Base-by-base conservation (phyloP, 176 grass and related monocot species). In the Paspalum vaginatum region DNA sequence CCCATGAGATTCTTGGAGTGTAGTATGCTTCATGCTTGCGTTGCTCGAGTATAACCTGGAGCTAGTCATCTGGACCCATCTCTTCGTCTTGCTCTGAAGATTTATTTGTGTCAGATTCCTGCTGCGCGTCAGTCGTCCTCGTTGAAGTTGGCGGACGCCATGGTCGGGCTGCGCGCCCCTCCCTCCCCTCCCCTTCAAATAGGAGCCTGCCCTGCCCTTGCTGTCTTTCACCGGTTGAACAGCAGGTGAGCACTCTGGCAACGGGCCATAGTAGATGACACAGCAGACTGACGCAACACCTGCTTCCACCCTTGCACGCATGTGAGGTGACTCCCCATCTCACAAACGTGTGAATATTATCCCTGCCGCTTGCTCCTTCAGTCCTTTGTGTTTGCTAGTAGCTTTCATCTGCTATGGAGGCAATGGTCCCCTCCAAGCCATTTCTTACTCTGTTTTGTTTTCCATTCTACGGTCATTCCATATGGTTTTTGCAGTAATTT, bases 31-130 rank as follows among this genome's bases (percentile, higher is more conserved):
- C n/a, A 38, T 9, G 68, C n/a, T 58, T 45, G 11, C 41, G 68
- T 75, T 75, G 79, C 62, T 72, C 1, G 0, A 76, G 26, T n/a
- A n/a, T 44, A 72, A 61, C 80, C 77, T 83, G 71, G 86, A 86
- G 68, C 65, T 52, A 61, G 27, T 61, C 58, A 27, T 99, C 97
- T 10, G 93, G 93, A 74, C 96, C 96, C 97, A 95, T 99, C 81
- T 96, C 90, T 77, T 99, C 92, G 4, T 96, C 97, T 76, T 95
- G 88, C 41, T 95, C 97, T 0, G 80, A 83, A 26, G 82, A 82
- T 91, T 86, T 87, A 84, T 79, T 99, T 8, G 21, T 91, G 62
- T 95, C 90, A 69, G 93, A 91, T 75, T 95, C 93, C 24, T 61
- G 58, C n/a, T n/a, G n/a, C n/a, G n/a, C n/a, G n/a, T n/a, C n/a